Base-by-base conservation (phyloP, 768 basidiomycete species). In the Amanita rubescens region DNA sequence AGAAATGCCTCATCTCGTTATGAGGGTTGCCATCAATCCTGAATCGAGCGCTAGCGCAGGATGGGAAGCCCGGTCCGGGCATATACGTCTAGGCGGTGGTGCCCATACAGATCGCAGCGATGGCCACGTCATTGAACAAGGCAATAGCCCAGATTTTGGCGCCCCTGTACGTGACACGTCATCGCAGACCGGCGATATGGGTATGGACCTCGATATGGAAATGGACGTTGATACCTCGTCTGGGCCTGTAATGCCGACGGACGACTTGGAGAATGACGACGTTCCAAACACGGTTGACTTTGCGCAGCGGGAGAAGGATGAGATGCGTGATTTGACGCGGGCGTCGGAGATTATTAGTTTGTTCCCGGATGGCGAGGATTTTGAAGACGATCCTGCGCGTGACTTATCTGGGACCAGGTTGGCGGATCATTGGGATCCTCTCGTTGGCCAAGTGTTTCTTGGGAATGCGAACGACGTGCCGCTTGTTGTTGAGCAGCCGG, bases 391-490 rank as follows among this genome's bases (percentile, higher is more conserved):
- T 11, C 22, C 12, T 7, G 19, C 20, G 5, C 38, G 20, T 15
- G 48, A 38, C 52, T 12, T 59, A 34, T 54, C 50, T 45, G 52
- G 52, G 19, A 65, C 69, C 12, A 60, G 62, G 33, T 73, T 76
- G 0, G 62, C 71, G 15, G 69, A 71, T 8, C 67, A 70, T 44
- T 85, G 77, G 75, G 75, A 82, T 57, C 76, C 85, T 1, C 64
- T 63, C 3, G 69, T 77, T 0, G 87, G 86, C 12, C 86, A 88
- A 65, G 77, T 87, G 38, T 88, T 85, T 69, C 71, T 94, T 6
- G 92, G 92, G 12, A 94, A 94, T 65, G 78, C 84, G 50, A 82
- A 79, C 47, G 92, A 94, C 60, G 89, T 93, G 2, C 92, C 87
- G 0, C 45, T 81, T 11, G 63, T 67, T 2, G 62, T 62, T 1